Conservation (phyloP, 2,329 filamentous ascomycete genomes). For the Fusarium pseudoanthophilum region DNA sequence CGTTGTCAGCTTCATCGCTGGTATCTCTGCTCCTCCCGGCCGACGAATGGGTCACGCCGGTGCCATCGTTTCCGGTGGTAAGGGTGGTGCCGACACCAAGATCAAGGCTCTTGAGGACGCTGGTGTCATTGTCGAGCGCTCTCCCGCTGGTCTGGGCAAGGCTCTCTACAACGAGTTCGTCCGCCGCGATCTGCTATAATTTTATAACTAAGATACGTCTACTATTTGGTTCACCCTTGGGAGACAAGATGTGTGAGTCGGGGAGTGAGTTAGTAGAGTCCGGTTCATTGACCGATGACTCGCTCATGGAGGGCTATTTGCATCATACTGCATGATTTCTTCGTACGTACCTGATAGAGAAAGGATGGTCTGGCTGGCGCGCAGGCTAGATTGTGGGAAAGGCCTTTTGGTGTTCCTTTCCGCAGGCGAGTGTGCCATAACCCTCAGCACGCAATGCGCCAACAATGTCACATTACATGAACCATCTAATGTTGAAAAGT, state of each 20-base stretch:
- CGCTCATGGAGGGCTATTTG: conserved; percentile 43
- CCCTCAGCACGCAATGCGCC: conserved; percentile 35
- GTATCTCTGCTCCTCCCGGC: conserved; percentile 95
- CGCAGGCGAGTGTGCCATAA: conserved; percentile 39
- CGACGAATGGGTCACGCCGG: conserved; percentile 99
- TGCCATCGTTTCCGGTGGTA: conserved; percentile 96
- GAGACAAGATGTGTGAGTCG: conserved; percentile 21
- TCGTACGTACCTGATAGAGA: conserved; percentile 50
- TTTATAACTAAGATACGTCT: conserved; percentile 27
- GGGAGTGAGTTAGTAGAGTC: conserved; percentile 40
- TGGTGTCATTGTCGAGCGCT: conserved; percentile 95
- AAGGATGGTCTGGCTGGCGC: conserved; percentile 45
- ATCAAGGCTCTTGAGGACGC: conserved; percentile 93
- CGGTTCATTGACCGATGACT: conserved; percentile 31
- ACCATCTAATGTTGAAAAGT: conserved; percentile 36
- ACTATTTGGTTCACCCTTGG: conserved; percentile 13
- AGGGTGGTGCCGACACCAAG: conserved; percentile 98
- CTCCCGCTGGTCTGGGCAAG: conserved; percentile 91
- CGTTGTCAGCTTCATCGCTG: conserved; percentile 97
- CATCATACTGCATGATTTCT: conserved; percentile 47
- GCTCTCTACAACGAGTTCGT: conserved; percentile 95
- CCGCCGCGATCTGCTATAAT: conserved; percentile 91
- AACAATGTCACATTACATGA: conserved; percentile 42
- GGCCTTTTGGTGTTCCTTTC: conserved; percentile 34
- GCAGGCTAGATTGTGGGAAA: conserved; percentile 42